Evolutionary conservation across 106 monocot species (phyloP).

Genomic region (Iris macrosiphon): DNA sequence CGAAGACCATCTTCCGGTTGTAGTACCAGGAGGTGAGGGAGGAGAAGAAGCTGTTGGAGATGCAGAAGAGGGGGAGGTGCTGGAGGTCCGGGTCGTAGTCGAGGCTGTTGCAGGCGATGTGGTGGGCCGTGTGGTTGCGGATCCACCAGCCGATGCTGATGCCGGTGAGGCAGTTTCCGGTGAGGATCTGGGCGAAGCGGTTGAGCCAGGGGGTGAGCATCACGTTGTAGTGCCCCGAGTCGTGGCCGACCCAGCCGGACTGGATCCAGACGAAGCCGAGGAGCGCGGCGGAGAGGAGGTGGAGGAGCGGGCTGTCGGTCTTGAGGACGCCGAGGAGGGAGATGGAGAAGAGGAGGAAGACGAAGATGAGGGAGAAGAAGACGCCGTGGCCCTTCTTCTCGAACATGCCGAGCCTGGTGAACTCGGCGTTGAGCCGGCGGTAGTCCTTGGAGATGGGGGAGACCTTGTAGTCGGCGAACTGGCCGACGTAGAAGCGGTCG

Average conservation of each 20-base stretch:
- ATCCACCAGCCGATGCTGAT: constrained; percentile 77
- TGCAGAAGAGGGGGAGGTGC: constrained; percentile 50
- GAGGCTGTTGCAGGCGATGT: constrained; percentile 62
- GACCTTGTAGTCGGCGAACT: constrained; percentile 42
- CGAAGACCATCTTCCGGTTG: constrained; percentile 34
- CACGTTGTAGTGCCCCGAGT: constrained; percentile 45
- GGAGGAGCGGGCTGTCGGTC: constrained; percentile 8
- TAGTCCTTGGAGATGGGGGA: constrained; percentile 52
- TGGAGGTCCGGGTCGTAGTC: constrained; percentile 62
- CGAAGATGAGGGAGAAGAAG: constrained; percentile 12
- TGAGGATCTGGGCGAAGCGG: constrained; percentile 23
- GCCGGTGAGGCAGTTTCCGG: constrained; percentile 49
- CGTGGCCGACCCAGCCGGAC: constrained; percentile 58
- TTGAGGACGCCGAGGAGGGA: constrained; percentile 24
- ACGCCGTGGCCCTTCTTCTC: constrained; percentile 31
- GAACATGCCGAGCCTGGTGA: constrained; percentile 43
- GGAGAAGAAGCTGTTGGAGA: constrained; percentile 32
- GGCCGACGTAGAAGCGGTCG: constrained; percentile 38
- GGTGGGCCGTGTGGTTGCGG: constrained; percentile 64
- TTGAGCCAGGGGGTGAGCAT: constrained; percentile 18
- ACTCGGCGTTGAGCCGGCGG: constrained; percentile 46
- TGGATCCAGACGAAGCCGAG: constrained; percentile 57
- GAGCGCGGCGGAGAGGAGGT: constrained; percentile 19
- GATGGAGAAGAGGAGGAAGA: constrained; percentile 13
- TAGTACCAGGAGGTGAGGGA: constrained; percentile 47